phyloP scores from a whole-genome alignment of 352 stramenopile species.

The Phytopythium chamaehyphon region DNA sequence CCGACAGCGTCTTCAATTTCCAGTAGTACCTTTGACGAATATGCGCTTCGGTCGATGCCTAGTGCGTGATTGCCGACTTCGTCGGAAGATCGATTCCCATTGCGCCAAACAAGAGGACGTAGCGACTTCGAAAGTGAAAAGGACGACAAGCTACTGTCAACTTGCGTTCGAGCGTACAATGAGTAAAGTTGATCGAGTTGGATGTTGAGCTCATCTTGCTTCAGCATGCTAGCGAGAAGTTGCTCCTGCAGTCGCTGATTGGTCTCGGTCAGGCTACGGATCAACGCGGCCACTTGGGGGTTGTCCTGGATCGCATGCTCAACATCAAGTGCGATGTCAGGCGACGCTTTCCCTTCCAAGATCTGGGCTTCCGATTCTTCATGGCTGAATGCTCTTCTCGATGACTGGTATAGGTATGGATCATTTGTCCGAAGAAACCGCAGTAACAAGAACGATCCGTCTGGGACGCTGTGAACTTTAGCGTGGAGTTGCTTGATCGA shows the following conservation, averaged over 20 bases:
- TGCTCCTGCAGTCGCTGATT: slow-evolving; percentile 49
- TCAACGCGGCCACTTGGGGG: slow-evolving; percentile 24
- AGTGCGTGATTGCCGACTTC: background rate
- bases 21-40: slow-evolving; percentile 24
- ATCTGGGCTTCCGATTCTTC: background rate
- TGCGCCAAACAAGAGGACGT: slow-evolving; percentile 25
- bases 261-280: slow-evolving; percentile 34
- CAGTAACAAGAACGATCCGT: slow-evolving; percentile 33
- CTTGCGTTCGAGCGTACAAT: slow-evolving; percentile 43
- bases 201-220: slow-evolving; percentile 54
- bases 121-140: slow-evolving; percentile 41
- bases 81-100: background rate
- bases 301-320: slow-evolving; percentile 9
- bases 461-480: slow-evolving; percentile 1
- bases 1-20: slow-evolving; percentile 53
- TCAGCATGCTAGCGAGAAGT: slow-evolving; percentile 40
- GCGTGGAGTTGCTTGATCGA: slow-evolving; percentile 30
- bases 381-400: background rate
- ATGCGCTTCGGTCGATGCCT: slow-evolving; percentile 6
- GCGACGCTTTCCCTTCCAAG: background rate
- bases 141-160: slow-evolving; percentile 17
- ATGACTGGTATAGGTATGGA: background rate
- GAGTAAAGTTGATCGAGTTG: slow-evolving; percentile 63
- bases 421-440: slow-evolving; percentile 24
- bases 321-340: background rate